phyloP scores from a whole-genome alignment of 768 basidiomycete genomes.

The Russula compacta region DNA sequence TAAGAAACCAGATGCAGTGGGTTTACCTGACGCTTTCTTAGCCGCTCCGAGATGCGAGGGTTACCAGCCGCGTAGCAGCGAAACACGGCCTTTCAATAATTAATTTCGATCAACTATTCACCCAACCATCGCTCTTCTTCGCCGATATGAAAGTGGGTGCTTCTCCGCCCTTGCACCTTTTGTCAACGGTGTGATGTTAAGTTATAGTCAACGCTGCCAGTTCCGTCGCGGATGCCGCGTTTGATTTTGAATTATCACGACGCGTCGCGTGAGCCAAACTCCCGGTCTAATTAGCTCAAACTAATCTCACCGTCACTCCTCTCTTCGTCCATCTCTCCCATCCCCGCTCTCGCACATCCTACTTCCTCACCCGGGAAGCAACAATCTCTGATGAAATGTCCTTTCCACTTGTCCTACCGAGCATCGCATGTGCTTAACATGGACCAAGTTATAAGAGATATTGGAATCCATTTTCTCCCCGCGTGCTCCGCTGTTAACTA shows the following conservation, averaged over 20 bases:
- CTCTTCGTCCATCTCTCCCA: too few species aligned
- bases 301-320: background rate
- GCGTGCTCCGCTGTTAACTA: background rate
- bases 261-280: constrained; percentile 6
- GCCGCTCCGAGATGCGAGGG: background rate
- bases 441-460: background rate
- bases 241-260: background rate
- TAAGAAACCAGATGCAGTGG: background rate
- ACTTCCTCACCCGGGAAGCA: background rate
- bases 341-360: too few species aligned
- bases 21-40: background rate
- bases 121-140: background rate
- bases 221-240: background rate
- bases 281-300: background rate
- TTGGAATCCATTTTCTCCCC: background rate
- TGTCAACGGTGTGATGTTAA: background rate
- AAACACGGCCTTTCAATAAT: background rate
- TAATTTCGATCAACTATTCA: background rate
- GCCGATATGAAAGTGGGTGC: background rate
- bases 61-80: background rate
- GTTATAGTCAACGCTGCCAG: background rate
- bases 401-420: background rate
- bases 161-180: background rate
- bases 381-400: background rate
- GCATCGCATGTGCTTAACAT: background rate